Evolutionary conservation across 2,329 filamentous ascomycete genomes (phyloP), one percentile per base, ranked within the genome.

Genomic region (Cladorrhinum sp.): DNA sequence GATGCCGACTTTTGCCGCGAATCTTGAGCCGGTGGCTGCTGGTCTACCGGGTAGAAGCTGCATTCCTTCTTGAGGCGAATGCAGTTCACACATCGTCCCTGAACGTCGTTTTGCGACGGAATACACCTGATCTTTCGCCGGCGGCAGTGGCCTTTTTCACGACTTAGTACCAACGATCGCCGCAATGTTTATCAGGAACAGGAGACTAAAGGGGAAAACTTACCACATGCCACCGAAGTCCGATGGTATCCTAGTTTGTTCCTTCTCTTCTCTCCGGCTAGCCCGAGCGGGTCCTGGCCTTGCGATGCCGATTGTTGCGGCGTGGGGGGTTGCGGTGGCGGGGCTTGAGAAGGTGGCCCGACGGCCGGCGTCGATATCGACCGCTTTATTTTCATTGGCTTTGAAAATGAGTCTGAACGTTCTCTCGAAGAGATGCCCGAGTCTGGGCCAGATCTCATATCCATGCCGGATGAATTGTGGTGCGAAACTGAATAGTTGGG

Each of bases 211-310:
- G 53, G 54, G 58, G 60, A 53, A 61, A 51, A 86, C 93, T 85
- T 84, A 98, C 93, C 90, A 79, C 93, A 98, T 68, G 93, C 95
- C 68, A 97, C 91, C 50, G 93, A 96, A 36, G 92, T 96, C 71
- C 93, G 86, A 78, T 97, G 93, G 73, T 98, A 98, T 41, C 93
- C 93, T 63, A 98, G 82, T 76, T 96, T 97, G 75, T 96, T 97
- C 71, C 93, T 86, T 62, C 78, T 81, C 74, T 82, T 85, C 61
- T 85, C 82, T 36, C 73, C 76, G n/a, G 76, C 67, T 27, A 75
- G 68, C 23, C 72, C 72, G 57, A 75, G 66, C 45, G 72, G 62
- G 20, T 71, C 69, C 57, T 73, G 70, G 41, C 77, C 75, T 52
- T 71, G 56, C 38, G 72, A 71, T 57, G 71, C 69, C 49, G 58